Base-by-base conservation (phyloP, 1,284 basidiomycete species). In the Calocybe gambosa region DNA sequence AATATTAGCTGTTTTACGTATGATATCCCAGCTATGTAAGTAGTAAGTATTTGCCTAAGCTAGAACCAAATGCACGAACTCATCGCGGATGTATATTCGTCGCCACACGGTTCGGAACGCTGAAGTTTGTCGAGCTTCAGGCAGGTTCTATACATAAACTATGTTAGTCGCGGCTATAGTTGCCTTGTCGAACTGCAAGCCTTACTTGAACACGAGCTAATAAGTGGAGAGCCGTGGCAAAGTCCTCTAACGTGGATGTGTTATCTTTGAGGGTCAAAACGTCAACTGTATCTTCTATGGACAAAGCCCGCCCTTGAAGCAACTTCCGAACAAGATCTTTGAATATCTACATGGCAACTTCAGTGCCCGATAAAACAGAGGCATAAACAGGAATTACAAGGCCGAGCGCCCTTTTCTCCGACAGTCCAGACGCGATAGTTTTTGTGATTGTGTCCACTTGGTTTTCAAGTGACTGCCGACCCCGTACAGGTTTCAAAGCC, bases 81-180 rank as follows among this genome's bases (percentile, higher is more conserved):
- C 82, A 61, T 97, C 93, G 45, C 89, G 81, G 36, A 89, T 73
- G 58, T 90, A 94, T 39, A 94, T 78, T 23, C 94, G 73, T 31
- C 93, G 75, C 94, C 93, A 97, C 15, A 90, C 74, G 25, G 78
- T 79, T 35, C 80, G 71, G 57, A 91, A 75, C 1, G 87, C 83
- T 23, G 86, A 78, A 29, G 75, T 59, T 59, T 75, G 76, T 42
- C 93, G 73, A 18, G 76, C 77, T 47, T 82, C 78, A 0, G 90
- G 89, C 1, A 90, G 61, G 47, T 76, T 71, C 82, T 89, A 49
- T 40, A 39, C 13, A 10, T 3, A 13, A 29, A 29, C 10, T 3
- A 33, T 35, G 8, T 42, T 28, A 36, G 42, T 48, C 23, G 41
- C 5, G 10, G 7, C 18, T 18, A 28, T 13, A 5, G 0, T 3